Percentiles rank a stretch among this genome's conserved stretches.
Evolutionary conservation across 257 asterid species (phyloP).

Genomic region (Solanum etuberosum): DNA sequence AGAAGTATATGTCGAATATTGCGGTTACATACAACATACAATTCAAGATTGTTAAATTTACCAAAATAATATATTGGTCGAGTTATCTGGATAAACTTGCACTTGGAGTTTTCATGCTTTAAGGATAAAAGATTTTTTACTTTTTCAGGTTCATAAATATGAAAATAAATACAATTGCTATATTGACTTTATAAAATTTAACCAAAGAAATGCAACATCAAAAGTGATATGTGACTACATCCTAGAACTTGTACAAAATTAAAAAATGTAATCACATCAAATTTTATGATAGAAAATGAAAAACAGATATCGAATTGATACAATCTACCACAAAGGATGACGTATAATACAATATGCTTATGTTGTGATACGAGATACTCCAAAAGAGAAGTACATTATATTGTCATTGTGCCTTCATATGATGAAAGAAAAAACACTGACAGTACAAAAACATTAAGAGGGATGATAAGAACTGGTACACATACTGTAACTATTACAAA

Average conservation of each 20-base stretch:
- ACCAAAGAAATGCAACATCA: background rate
- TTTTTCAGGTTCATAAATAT: background rate
- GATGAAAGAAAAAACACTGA: background rate
- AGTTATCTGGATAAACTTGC: background rate
- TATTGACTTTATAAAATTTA: background rate
- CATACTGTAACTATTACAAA: background rate
- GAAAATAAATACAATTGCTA: background rate
- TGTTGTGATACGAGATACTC: background rate
- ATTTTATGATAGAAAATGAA: background rate
- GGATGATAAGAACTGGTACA: background rate
- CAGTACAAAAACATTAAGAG: background rate
- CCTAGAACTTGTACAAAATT: background rate
- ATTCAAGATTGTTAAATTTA: background rate
- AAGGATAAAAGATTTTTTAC: background rate
- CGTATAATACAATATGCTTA: background rate
- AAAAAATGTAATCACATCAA: background rate
- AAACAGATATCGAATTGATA: background rate
- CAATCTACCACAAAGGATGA: background rate
- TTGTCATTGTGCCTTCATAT: background rate
- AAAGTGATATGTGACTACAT: background rate
- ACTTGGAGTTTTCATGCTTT: background rate
- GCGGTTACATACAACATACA: background rate
- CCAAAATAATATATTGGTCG: background rate
- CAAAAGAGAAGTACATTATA: background rate
- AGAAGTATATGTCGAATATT: background rate